A percentile compares a stretch with the other conserved stretches of the same genome.
phyloP scores from a whole-genome alignment of 805 yeast species.

The Ogataea glucozyma region DNA sequence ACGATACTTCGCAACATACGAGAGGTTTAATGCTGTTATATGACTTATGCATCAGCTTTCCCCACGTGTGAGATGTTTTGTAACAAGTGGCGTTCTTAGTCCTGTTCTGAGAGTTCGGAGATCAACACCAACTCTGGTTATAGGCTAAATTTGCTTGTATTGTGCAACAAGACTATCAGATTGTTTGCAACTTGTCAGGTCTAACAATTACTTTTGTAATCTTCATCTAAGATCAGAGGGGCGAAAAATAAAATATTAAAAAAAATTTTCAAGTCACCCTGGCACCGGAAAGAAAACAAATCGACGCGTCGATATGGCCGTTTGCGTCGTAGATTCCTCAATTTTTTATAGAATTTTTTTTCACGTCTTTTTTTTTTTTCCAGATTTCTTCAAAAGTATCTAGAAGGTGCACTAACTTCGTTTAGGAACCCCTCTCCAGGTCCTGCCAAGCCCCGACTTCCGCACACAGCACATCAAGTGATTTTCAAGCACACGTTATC shows the following conservation, averaged over 20 bases:
- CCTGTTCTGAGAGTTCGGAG: slow-evolving; percentile 3
- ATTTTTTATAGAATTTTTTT: slow-evolving; percentile 1
- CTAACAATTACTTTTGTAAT: slow-evolving; percentile 1
- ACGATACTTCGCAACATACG: slow-evolving; percentile 18
- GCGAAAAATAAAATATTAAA: too few species aligned
- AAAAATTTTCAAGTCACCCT: slow-evolving; percentile 23
- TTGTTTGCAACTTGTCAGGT: background rate
- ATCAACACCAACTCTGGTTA: slow-evolving; percentile 5
- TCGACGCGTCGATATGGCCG: slow-evolving; percentile 15
- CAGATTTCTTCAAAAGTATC: slow-evolving; percentile 1
- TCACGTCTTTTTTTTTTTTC: background rate
- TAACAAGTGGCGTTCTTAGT: background rate
- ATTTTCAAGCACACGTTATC: too few species aligned
- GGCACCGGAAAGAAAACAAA: slow-evolving; percentile 9
- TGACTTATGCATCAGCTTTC: slow-evolving; percentile 16
- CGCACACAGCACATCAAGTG: too few species aligned
- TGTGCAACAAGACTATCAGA: background rate
- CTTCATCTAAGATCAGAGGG: slow-evolving; percentile 4
- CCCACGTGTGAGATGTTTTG: slow-evolving; percentile 1
- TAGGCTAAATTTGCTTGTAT: slow-evolving; percentile 4
- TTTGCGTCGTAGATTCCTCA: background rate
- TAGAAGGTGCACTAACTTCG: too few species aligned
- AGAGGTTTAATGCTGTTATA: slow-evolving; percentile 12
- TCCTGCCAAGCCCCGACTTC: too few species aligned
- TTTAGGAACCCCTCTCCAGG: too few species aligned